Evolutionary conservation across 495 filamentous ascomycete species (phyloP), one percentile per base, ranked within the genome.

Genomic region (Lentithecium fluviatile): DNA sequence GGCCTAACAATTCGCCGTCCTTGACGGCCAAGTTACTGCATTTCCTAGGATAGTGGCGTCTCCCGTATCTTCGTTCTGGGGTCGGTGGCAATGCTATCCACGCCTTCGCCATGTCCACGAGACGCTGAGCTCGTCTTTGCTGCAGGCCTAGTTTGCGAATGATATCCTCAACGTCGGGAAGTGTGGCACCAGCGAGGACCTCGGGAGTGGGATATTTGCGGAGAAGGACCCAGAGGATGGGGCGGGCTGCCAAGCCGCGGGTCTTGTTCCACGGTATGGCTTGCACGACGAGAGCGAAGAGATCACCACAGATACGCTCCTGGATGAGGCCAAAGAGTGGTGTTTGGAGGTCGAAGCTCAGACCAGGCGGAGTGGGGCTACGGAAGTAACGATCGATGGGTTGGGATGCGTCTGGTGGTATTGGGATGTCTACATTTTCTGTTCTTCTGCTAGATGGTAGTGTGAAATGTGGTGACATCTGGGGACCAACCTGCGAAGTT

Each of bases 131-230:
- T 45, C 87, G 74, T 42, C 80, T 70, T 56, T 83, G 85, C 56
- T 90, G 85, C 17, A 97, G 82, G 0, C 93, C 94, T 0, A 98
- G 80, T 45, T 87, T 83, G 6, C 71, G 75, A 29, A 96, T 90
- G 66, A 88, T 79, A 0, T 68, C 67, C 0, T 83, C 74, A 7
- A 97, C 70, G 2, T 88, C 85, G 0, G 72, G 67, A 11, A 70
- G 63, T 4, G 82, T 70, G 0, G 89, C 89, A 1, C 65, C 62
- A 0, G 87, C 85, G 23, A 98, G 80, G 1, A 73, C 75, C 51
- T 79, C 74, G 0, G 90, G 80, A 0, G 84, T 88, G 0, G 89
- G 89, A 46, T 88, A 95, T 8, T 70, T 73, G 7, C 73, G 71
- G 55, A 91, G 86, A 4, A 97, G 79, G 17, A 76, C 45, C 61